Evolutionary conservation across 345 rosid genomes (phyloP).

Genomic region (Hypericum androsaemum): DNA sequence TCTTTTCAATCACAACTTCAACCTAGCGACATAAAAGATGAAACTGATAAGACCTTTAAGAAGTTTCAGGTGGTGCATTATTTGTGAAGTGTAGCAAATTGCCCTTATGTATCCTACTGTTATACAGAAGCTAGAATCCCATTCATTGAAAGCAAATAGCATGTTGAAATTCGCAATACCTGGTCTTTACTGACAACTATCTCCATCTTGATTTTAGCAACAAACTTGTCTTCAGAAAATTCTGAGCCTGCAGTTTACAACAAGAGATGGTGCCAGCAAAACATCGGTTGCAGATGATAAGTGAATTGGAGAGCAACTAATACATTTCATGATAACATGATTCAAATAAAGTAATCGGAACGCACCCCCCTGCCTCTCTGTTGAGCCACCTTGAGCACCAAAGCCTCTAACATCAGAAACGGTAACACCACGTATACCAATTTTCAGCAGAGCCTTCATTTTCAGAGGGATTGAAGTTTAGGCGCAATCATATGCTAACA

Average conservation of each 20-base stretch:
- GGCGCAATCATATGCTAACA: no score
- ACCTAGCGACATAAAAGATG: slow-evolving; percentile 31
- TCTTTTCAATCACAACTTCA: slow-evolving; percentile 61
- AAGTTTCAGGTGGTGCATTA: background rate
- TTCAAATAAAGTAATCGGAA: background rate
- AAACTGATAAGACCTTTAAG: background rate
- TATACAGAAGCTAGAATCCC: background rate
- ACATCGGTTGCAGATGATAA: background rate
- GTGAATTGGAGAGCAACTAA: no score
- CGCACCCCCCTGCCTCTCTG: slow-evolving; percentile 80
- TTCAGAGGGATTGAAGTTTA: background rate
- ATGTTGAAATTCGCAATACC: slow-evolving; percentile 26
- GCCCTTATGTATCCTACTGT: background rate
- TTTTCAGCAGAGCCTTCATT: slow-evolving; percentile 55
- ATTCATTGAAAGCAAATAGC: background rate
- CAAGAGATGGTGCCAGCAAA: background rate
- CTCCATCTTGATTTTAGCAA: slow-evolving; percentile 88
- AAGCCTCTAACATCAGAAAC: slow-evolving; percentile 85
- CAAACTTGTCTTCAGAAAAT: slow-evolving; percentile 78
- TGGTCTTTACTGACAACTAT: slow-evolving; percentile 72
- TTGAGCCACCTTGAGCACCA: slow-evolving; percentile 85
- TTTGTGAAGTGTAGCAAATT: background rate
- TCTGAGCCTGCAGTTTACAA: slow-evolving; percentile 53
- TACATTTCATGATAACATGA: no score
- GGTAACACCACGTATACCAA: slow-evolving; percentile 82